Conservation (phyloP, 352 stramenopile species). For the Phytopythium sindhum region DNA sequence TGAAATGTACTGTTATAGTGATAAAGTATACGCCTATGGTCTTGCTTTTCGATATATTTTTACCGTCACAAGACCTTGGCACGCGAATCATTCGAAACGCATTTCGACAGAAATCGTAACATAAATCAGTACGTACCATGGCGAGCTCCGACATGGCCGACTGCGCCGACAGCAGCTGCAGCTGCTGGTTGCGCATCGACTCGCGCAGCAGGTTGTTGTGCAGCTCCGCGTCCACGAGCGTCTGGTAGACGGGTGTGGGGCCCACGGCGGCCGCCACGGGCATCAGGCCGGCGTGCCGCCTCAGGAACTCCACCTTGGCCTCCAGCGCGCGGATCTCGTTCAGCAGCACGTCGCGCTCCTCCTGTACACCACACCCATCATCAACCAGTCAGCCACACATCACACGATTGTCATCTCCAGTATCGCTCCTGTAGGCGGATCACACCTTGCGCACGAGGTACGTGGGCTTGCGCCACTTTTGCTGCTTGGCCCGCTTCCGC, state of each 20-base stretch:
- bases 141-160: conserved; percentile 41
- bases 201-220: conserved; percentile 42
- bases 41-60: not conserved
- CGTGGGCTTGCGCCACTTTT: conserved; percentile 35
- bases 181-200: conserved; percentile 42
- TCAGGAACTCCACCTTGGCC: conserved; percentile 34
- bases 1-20: not conserved
- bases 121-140: conserved; percentile 13
- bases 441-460: conserved; percentile 44
- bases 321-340: conserved; percentile 36
- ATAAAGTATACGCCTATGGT: not conserved
- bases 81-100: not conserved
- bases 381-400: not conserved
- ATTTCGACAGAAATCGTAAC: not conserved
- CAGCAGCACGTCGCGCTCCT: conserved; percentile 38
- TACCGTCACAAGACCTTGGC: not conserved
- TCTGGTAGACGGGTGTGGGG: conserved; percentile 9
- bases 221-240: conserved; percentile 37
- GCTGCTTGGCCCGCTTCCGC: conserved; percentile 24
- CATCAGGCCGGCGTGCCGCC: conserved; percentile 17
- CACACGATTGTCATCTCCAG: no score
- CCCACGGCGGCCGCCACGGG: conserved; percentile 9
- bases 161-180: conserved; percentile 37
- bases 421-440: no score
- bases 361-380: conserved; percentile 15